Evolutionary conservation across 148 eudicot genomes (phyloP), one percentile per base, ranked within the genome.

Genomic region (Rhododendron kiyosumense): DNA sequence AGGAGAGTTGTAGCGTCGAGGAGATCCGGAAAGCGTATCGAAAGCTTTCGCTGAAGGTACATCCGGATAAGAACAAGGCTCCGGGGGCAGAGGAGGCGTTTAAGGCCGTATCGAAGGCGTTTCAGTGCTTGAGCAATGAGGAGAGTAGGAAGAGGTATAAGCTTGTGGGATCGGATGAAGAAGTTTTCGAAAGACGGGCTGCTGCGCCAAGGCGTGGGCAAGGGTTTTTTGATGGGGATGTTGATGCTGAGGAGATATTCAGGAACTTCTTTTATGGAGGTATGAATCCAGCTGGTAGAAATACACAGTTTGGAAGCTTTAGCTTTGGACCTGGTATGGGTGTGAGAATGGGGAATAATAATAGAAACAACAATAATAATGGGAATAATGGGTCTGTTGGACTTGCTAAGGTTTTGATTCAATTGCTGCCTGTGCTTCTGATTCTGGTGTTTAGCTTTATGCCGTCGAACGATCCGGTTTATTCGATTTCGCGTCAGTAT

Each of bases 11-110:
- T 38, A 79, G 83, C 26, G 91, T 89, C 45, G 94, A 92, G 73
- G 94, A 92, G 85, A 61, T 92, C 13, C 84, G 90, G 4, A 92
- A 92, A 86, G 91, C 93, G 0, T 92, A 92, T 86, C 83, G 93
- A 77, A 92, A 92, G 83, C 84, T 92, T 54, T 92, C 94, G 1
- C 77, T 92, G 76, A 92, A 91, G 87, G 94, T 92, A 81, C 94
- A 92, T 85, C 94, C 94, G 0, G 94, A 92, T 84, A 92, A 92
- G 89, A 92, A 92, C 52, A 76, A 79, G 20, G 93, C 94, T 2
- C 94, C 94, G 0, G 93, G 94, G 10, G 91, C 94, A 0, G 94
- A 92, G 86, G 94, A 92, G 85, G 92, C 94, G 22, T 92, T 92
- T 78, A 92, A 92, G 89, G 69, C 67, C 43, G 94, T 92, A 0